Percentiles rank a stretch among this genome's conserved stretches.
Conservation (phyloP, 225 moss, liverwort and hornwort genomes). For the Polytrichum formosum region DNA sequence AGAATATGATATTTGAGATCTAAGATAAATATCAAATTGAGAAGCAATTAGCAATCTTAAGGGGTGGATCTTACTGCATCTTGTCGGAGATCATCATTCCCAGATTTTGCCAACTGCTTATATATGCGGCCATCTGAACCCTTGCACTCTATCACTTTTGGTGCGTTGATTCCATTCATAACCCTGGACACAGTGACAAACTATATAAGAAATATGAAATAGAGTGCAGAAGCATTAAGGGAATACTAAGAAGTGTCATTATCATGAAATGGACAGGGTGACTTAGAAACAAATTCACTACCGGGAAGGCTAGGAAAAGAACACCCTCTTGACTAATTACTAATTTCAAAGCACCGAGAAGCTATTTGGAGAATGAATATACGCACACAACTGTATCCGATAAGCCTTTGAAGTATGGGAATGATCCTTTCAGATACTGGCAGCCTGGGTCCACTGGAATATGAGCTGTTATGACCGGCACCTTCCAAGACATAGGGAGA, state of each 20-base stretch:
- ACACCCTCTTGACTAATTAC: too few species aligned
- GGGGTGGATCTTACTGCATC: slow-evolving; percentile 66
- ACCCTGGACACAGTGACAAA: slow-evolving; percentile 33
- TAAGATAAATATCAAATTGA: not conserved
- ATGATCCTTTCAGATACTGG: slow-evolving; percentile 64
- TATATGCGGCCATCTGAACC: slow-evolving; percentile 91
- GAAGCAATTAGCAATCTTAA: not conserved
- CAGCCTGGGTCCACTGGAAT: slow-evolving; percentile 79
- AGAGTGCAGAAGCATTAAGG: too few species aligned
- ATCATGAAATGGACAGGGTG: too few species aligned
- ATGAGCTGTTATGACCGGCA: slow-evolving; percentile 88
- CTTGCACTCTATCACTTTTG: slow-evolving; percentile 91
- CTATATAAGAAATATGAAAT: too few species aligned
- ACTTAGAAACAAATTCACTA: too few species aligned
- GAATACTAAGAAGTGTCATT: too few species aligned
- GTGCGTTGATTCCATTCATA: slow-evolving; percentile 98
- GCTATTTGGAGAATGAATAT: slow-evolving; percentile 4
- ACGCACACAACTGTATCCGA: slow-evolving; percentile 79
- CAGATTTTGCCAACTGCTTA: slow-evolving; percentile 93
- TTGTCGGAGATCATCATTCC: slow-evolving; percentile 94
- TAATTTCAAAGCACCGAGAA: too few species aligned
- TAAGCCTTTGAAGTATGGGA: slow-evolving; percentile 80
- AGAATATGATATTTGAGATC: not conserved
- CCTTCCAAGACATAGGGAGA: slow-evolving; percentile 23
- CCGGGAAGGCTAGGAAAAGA: too few species aligned